Percentiles rank a stretch among this genome's conserved stretches.
These are phyloP conservation scores for Phytophthora chlamydospora DNA, from an alignment of 352 stramenopile genomes.

Conservation along the genomic window DNA sequence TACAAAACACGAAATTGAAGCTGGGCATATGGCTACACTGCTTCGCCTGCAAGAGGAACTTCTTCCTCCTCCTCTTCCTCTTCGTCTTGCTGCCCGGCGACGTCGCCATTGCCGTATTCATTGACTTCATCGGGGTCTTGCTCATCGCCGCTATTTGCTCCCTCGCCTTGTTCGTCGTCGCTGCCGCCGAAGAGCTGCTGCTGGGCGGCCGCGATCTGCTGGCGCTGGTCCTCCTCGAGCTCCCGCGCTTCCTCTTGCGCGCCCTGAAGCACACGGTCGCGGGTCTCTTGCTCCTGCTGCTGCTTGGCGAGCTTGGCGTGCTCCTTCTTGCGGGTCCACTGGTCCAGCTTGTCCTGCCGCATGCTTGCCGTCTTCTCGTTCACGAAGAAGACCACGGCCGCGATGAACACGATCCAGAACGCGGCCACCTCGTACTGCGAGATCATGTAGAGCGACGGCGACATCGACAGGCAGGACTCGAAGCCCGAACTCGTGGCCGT, in stretches of 20 bases:
- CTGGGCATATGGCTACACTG: constrained; percentile 24
- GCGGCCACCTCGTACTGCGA: constrained; percentile 72
- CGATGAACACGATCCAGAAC: constrained; percentile 67
- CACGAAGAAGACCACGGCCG: constrained; percentile 53
- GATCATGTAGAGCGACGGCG: constrained; percentile 70
- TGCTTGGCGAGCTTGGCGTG: constrained; percentile 38
- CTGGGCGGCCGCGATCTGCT: constrained; percentile 42
- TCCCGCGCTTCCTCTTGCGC: constrained; percentile 44
- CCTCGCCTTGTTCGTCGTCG: constrained; percentile 44
- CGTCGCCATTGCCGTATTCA: constrained; percentile 21
- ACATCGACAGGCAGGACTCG: constrained; percentile 71
- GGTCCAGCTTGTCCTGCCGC: constrained; percentile 45
- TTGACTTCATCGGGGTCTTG: constrained; percentile 32
- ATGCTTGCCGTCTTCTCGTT: constrained; percentile 54
- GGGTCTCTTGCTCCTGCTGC: constrained; percentile 40
- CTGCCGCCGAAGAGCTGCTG: constrained; percentile 48
- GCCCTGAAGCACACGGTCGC: constrained; percentile 36
- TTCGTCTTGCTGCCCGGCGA: constrained; percentile 6
- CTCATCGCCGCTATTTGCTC: constrained; percentile 9
- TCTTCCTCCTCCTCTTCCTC: constrained; percentile 28
- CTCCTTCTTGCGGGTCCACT: constrained; percentile 37
- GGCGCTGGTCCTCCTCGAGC: constrained; percentile 51
- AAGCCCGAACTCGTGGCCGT: constrained; percentile 68
- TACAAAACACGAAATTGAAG: constrained; percentile 23
- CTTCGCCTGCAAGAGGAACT: constrained; percentile 4